A percentile compares a stretch with the other conserved stretches of the same genome.
phyloP scores from a whole-genome alignment of 805 yeast genomes.

The Metschnikowia amazonensis region DNA sequence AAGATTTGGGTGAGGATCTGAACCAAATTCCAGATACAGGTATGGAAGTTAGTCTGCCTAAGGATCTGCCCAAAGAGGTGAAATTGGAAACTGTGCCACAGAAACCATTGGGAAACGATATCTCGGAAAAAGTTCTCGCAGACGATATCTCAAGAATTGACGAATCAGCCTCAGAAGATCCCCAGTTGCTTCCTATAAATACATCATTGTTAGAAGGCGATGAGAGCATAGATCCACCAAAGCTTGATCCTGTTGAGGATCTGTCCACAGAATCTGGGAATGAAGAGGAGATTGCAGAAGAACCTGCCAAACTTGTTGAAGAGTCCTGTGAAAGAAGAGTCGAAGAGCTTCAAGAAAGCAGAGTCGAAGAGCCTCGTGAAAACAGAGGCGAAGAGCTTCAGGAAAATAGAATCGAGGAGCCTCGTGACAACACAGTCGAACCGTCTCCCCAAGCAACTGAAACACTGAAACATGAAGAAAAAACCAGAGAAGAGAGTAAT shows the following conservation, averaged over 20 bases:
- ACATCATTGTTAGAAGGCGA: conserved; percentile 1
- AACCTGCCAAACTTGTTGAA: neutral
- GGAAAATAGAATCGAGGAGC: too few species aligned
- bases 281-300: neutral
- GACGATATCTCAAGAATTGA: conserved; percentile 2
- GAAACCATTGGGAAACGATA: neutral
- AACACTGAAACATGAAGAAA: neutral
- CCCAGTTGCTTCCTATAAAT: neutral
- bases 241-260: neutral
- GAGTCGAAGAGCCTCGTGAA: neutral
- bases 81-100: neutral
- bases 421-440: neutral
- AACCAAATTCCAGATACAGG: neutral
- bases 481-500: neutral
- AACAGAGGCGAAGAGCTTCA: too few species aligned
- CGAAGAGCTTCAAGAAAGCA: neutral
- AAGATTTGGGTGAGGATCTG: neutral
- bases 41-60: neutral
- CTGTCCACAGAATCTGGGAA: neutral
- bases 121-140: neutral
- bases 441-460: neutral
- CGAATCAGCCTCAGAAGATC: conserved; percentile 2
- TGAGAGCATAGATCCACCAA: neutral
- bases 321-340: neutral
- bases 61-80: neutral